Conservation (phyloP, 1,284 basidiomycete genomes). For the Apiotrichum brassicae region DNA sequence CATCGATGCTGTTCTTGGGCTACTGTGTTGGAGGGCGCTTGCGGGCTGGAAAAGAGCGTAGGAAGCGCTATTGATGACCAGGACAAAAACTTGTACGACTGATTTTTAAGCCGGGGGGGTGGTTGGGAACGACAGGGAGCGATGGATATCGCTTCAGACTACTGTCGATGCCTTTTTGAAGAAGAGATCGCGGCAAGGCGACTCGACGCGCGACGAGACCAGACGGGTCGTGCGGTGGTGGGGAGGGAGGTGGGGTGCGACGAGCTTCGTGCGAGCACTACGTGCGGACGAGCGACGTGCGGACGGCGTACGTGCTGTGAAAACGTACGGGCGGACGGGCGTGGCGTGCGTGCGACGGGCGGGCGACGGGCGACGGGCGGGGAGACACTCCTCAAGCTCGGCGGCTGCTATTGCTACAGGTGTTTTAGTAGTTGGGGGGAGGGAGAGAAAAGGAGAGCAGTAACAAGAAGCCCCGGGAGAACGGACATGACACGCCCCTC, state of each 20-base stretch:
- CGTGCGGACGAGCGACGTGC: slow-evolving; percentile 5
- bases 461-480: neutral
- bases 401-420: slow-evolving; percentile 1
- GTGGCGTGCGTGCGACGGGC: slow-evolving; percentile 5
- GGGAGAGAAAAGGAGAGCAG: neutral
- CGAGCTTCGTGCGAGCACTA: slow-evolving; percentile 1
- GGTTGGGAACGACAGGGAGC: too few relatives aligned
- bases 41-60: neutral
- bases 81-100: too few relatives aligned
- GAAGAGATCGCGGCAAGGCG: too few relatives aligned
- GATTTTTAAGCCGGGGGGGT: too few relatives aligned
- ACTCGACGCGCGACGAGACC: too few relatives aligned
- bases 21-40: neutral
- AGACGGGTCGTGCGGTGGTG: too few relatives aligned
- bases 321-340: slow-evolving; percentile 4
- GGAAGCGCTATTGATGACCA: too few relatives aligned
- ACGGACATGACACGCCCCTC: too few relatives aligned
- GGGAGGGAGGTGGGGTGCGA: neutral
- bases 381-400: slow-evolving; percentile 1
- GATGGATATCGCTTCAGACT: too few relatives aligned
- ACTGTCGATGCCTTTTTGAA: too few relatives aligned
- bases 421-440: neutral
- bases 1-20: slow-evolving; percentile 8
- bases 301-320: neutral
- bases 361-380: slow-evolving; percentile 1